phyloP scores from a whole-genome alignment of 345 rosid species.

The Acer yangbiense region DNA sequence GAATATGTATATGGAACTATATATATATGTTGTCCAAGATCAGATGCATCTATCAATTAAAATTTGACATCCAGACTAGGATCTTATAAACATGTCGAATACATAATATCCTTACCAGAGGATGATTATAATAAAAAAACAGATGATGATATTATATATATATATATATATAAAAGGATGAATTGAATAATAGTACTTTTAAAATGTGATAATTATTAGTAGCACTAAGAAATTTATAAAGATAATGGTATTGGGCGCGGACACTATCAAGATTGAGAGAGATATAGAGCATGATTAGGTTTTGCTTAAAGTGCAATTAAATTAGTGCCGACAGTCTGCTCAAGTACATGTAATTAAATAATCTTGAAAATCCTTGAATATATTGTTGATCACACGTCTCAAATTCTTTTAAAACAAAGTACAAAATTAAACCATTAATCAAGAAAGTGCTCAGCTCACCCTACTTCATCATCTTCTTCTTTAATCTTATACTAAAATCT shows the following conservation, averaged over 20 bases:
- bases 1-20: no score
- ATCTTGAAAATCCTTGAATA: neutral
- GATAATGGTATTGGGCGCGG: slow-evolving; percentile 16
- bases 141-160: neutral
- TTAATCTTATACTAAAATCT: neutral
- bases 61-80: neutral
- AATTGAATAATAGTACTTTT: slow-evolving; percentile 9
- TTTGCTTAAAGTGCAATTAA: slow-evolving; percentile 37
- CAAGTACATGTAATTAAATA: neutral
- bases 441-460: neutral
- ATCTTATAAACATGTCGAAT: neutral
- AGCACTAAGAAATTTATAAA: slow-evolving; percentile 14
- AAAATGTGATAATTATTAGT: neutral
- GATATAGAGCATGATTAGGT: slow-evolving; percentile 20
- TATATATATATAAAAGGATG: neutral
- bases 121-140: no score
- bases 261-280: slow-evolving; percentile 4
- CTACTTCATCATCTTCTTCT: neutral
- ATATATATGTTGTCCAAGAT: no score
- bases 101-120: neutral
- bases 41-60: neutral
- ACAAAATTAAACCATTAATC: neutral
- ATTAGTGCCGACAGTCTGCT: slow-evolving; percentile 18
- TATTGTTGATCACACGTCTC: slow-evolving; percentile 1
- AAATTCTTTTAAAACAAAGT: neutral